Evolutionary conservation across 768 basidiomycete genomes (phyloP).

Genomic region (Tephrocybe sp.): DNA sequence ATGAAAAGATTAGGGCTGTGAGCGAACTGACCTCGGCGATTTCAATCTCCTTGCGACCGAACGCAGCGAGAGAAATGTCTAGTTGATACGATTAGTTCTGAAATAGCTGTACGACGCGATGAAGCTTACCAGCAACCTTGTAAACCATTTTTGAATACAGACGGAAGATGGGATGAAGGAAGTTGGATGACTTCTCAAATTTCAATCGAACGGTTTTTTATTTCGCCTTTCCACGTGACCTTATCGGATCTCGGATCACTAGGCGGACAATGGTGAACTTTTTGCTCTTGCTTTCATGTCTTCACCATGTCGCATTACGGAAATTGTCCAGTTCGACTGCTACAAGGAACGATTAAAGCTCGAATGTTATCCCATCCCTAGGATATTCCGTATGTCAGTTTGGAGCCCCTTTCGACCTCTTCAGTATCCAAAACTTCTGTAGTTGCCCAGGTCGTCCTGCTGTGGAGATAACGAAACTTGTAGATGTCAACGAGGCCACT

Average conservation of each 20-base stretch:
- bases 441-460: constrained; percentile 70
- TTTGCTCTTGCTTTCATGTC: neutral
- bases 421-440: constrained; percentile 1
- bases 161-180: constrained; percentile 23
- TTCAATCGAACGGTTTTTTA: constrained; percentile 38
- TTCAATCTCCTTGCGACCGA: constrained; percentile 99
- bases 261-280: no score
- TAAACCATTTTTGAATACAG: constrained; percentile 66
- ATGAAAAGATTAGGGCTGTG: constrained; percentile 13
- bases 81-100: constrained; percentile 13
- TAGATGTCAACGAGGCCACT: constrained; percentile 43
- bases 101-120: neutral
- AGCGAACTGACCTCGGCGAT: constrained; percentile 81
- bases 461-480: constrained; percentile 67
- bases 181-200: constrained; percentile 20
- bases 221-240: constrained; percentile 30
- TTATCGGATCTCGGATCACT: neutral
- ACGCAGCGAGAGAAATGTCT: constrained; percentile 97
- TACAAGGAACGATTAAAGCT: constrained; percentile 36
- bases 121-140: constrained; percentile 81
- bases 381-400: constrained; percentile 71
- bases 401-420: constrained; percentile 1
- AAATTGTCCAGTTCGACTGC: constrained; percentile 75
- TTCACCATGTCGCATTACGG: constrained; percentile 54
- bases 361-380: constrained; percentile 72